phyloP scores from a whole-genome alignment of 2,329 filamentous ascomycete species.

The Rutstroemia sp. region DNA sequence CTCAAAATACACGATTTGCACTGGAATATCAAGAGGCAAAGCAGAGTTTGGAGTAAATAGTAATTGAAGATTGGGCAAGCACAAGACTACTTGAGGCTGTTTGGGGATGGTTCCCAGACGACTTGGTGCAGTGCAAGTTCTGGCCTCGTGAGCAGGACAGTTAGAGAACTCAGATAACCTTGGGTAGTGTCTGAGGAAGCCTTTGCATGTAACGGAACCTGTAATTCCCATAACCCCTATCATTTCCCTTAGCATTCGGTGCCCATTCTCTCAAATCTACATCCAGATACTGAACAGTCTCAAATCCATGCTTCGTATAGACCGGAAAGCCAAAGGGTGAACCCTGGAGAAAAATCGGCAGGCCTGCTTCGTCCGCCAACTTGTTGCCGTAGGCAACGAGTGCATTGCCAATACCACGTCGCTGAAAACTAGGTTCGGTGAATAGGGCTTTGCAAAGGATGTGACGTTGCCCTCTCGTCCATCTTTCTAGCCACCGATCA shows the following conservation, averaged over 20 bases:
- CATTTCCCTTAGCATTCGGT: neutral
- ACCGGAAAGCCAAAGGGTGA: slow-evolving; percentile 1
- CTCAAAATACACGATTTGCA: no score
- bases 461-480: neutral
- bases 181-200: neutral
- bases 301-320: slow-evolving; percentile 4
- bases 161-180: neutral
- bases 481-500: neutral
- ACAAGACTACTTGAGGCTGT: neutral
- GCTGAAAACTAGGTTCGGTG: neutral
- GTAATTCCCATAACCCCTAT: slow-evolving; percentile 4
- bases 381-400: neutral
- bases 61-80: no score
- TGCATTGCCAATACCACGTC: neutral
- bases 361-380: neutral
- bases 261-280: slow-evolving; percentile 7
- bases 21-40: no score
- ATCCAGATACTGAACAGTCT: slow-evolving; percentile 3
- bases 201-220: slow-evolving; percentile 3
- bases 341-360: slow-evolving; percentile 3
- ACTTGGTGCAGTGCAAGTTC: neutral
- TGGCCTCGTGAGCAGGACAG: neutral
- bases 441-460: neutral
- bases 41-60: no score
- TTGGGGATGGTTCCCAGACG: neutral